Evolutionary conservation across 108 stramenopile genomes (phyloP).

Genomic region (Craspedostauros australis): DNA sequence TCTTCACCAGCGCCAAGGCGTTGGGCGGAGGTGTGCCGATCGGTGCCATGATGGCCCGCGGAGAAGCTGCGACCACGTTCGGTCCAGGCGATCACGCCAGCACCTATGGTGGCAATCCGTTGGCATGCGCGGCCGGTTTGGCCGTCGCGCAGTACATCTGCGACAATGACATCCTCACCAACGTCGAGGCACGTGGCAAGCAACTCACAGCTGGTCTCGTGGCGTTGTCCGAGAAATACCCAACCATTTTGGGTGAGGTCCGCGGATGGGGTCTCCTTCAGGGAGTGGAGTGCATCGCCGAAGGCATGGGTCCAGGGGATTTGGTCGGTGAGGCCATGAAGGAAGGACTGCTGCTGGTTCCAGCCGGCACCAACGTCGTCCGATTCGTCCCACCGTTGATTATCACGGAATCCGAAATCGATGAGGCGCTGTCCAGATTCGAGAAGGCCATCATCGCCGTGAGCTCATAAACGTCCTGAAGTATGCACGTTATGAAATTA

Average conservation of each 20-base stretch:
- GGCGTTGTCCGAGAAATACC: slow-evolving; percentile 66
- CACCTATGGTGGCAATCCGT: slow-evolving; percentile 97
- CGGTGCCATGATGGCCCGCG: slow-evolving; percentile 94
- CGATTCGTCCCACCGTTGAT: slow-evolving; percentile 94
- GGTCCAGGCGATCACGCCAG: slow-evolving; percentile 96
- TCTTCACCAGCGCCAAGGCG: slow-evolving; percentile 96
- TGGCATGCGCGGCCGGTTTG: slow-evolving; percentile 79
- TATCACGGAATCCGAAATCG: slow-evolving; percentile 71
- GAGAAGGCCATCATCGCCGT: slow-evolving; percentile 51
- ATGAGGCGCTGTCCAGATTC: slow-evolving; percentile 68
- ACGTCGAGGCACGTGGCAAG: slow-evolving; percentile 83
- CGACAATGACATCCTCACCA: slow-evolving; percentile 75
- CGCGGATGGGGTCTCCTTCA: slow-evolving; percentile 92
- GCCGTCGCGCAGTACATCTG: slow-evolving; percentile 85
- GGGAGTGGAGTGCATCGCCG: slow-evolving; percentile 67
- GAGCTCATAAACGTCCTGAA: slow-evolving; percentile 3
- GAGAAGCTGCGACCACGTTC: slow-evolving; percentile 81
- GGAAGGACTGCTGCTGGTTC: slow-evolving; percentile 86
- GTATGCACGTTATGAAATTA: too few species aligned
- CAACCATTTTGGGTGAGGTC: slow-evolving; percentile 72
- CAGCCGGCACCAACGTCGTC: slow-evolving; percentile 87
- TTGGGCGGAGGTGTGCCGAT: slow-evolving; percentile 97
- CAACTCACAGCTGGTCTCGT: slow-evolving; percentile 72
- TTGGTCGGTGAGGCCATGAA: slow-evolving; percentile 86
- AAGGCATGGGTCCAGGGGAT: slow-evolving; percentile 78